Evolutionary conservation across 1,284 basidiomycete species (phyloP).

Genomic region (Irpex sp.): DNA sequence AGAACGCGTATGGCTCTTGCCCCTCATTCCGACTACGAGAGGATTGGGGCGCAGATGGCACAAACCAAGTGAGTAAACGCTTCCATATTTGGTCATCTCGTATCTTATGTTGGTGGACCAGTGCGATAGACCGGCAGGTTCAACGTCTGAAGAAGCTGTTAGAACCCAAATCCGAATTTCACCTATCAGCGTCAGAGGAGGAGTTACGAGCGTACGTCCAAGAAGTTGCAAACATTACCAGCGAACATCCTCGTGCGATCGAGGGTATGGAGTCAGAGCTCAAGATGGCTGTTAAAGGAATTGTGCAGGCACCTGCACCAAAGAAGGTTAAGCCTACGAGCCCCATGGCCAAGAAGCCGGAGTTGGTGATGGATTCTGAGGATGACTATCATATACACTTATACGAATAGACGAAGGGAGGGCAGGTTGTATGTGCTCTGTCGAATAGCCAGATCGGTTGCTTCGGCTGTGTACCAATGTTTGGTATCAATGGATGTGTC

Average conservation of each 20-base stretch:
- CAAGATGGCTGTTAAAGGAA: too few species aligned
- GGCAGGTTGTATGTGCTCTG: too few species aligned
- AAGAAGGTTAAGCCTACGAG: neutral
- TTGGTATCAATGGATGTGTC: too few species aligned
- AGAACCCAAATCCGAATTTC: constrained; percentile 24
- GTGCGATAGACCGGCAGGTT: constrained; percentile 19
- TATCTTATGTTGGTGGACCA: neutral
- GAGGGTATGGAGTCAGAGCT: too few species aligned
- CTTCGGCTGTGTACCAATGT: too few species aligned
- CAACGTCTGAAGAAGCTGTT: constrained; percentile 23
- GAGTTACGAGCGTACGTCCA: constrained; percentile 22
- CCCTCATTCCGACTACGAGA: constrained; percentile 41
- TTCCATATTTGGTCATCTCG: too few species aligned
- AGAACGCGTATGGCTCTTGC: constrained; percentile 40
- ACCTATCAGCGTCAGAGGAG: constrained; percentile 23
- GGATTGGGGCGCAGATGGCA: constrained; percentile 37
- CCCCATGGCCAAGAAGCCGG: neutral
- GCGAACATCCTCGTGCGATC: too few species aligned
- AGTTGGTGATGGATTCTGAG: neutral
- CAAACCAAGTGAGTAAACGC: too few species aligned
- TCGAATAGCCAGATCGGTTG: too few species aligned
- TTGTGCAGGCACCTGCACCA: too few species aligned
- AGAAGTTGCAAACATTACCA: constrained; percentile 18
- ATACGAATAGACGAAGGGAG: too few species aligned
- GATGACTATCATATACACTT: too few species aligned